Conservation (phyloP, 768 basidiomycete genomes). For the Tylopilus intermedius region DNA sequence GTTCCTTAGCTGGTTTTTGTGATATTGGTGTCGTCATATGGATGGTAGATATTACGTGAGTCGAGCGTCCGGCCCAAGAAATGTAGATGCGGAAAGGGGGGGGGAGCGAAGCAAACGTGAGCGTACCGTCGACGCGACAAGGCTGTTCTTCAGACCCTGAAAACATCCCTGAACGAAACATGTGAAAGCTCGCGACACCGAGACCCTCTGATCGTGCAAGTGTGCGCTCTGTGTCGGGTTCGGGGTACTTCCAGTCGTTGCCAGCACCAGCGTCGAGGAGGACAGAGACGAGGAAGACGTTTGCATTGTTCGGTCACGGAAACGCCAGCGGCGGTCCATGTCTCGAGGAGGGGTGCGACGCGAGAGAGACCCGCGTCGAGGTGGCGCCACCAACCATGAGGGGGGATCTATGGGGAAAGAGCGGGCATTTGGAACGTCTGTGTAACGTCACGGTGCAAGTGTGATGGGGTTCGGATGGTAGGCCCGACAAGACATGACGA, state of each 20-base stretch:
- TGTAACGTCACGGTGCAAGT: background rate
- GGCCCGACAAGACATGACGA: background rate
- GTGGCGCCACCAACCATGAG: constrained; percentile 88
- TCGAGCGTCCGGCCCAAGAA: too few species aligned
- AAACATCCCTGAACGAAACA: constrained; percentile 84
- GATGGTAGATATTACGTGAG: background rate
- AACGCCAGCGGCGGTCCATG: constrained; percentile 46
- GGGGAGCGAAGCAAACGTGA: background rate
- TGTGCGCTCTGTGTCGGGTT: constrained; percentile 45
- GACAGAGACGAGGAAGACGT: constrained; percentile 81
- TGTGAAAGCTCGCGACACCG: constrained; percentile 84
- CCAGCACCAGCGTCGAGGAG: constrained; percentile 95
- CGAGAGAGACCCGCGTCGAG: constrained; percentile 67
- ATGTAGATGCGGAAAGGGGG: too few species aligned
- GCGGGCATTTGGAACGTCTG: background rate
- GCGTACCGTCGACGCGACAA: constrained; percentile 72
- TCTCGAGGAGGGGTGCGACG: constrained; percentile 52
- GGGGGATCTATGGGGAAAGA: constrained; percentile 57
- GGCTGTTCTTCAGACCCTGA: constrained; percentile 56
- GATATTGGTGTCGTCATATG: background rate
- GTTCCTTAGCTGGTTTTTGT: constrained; percentile 53
- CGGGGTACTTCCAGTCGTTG: constrained; percentile 71
- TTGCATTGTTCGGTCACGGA: constrained; percentile 58
- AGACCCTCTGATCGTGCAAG: constrained; percentile 77
- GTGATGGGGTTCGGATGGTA: background rate